A percentile compares a stretch with the other conserved stretches of the same genome.
These are phyloP conservation scores for Fusarium sp. DNA, from an alignment of 2,329 filamentous ascomycete genomes.

Conservation along the genomic window DNA sequence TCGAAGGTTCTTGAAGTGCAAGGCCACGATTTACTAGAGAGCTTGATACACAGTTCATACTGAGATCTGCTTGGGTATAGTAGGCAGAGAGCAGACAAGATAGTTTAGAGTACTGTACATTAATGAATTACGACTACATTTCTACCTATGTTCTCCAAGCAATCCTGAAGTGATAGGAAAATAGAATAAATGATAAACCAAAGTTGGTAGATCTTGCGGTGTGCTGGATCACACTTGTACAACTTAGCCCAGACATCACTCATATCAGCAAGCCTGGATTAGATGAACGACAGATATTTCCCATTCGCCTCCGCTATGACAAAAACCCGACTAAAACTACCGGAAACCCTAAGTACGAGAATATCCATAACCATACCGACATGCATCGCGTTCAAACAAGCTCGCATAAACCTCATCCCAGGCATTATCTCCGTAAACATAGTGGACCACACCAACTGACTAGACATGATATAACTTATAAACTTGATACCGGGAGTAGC, in stretches of 20 bases:
- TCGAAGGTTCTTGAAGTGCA: no score
- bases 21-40: neutral
- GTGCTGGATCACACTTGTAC: neutral
- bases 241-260: neutral
- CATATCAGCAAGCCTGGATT: neutral
- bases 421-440: constrained; percentile 38
- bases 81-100: neutral
- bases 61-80: neutral
- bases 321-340: constrained; percentile 34
- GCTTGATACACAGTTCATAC: neutral
- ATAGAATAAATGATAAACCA: no score
- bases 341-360: constrained; percentile 29
- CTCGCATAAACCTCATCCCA: constrained; percentile 33
- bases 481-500: neutral
- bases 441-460: neutral
- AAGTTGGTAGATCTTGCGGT: neutral
- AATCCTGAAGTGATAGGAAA: neutral
- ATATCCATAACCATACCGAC: constrained; percentile 33
- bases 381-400: constrained; percentile 32
- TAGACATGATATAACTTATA: constrained; percentile 10
- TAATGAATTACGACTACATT: constrained; percentile 20
- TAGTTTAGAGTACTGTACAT: neutral
- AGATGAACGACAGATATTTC: constrained; percentile 22
- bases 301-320: constrained; percentile 52
- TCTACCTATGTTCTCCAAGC: neutral